Conservation (phyloP, 129 eudicot genomes). For the Ambrosia artemisiifolia region DNA sequence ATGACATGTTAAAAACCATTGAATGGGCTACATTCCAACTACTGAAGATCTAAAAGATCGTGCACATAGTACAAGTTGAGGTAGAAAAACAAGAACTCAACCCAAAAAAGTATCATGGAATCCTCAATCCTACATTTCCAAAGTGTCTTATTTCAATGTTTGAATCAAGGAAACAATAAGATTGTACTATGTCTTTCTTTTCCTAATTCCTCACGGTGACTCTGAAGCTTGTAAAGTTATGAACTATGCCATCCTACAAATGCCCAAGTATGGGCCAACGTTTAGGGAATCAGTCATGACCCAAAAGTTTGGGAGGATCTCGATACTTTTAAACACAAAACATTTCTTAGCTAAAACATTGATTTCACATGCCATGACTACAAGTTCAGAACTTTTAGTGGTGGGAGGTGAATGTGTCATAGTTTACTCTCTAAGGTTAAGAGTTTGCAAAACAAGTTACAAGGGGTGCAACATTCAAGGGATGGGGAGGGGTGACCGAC, state of each 20-base stretch:
- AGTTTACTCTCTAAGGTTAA: constrained; percentile 21
- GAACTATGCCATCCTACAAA: constrained; percentile 29
- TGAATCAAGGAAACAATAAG: neutral
- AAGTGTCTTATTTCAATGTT: neutral
- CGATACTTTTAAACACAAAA: constrained; percentile 18
- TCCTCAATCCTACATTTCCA: too few relatives aligned
- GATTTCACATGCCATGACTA: constrained; percentile 34
- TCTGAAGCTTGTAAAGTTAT: constrained; percentile 22
- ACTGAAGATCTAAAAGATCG: too few relatives aligned
- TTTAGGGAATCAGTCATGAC: constrained; percentile 36
- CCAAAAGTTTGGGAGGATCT: constrained; percentile 15
- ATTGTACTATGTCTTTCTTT: neutral
- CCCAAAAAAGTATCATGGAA: too few relatives aligned
- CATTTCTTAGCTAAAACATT: constrained; percentile 24
- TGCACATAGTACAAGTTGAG: too few relatives aligned
- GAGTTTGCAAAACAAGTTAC: neutral
- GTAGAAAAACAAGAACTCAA: too few relatives aligned
- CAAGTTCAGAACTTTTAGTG: constrained; percentile 19
- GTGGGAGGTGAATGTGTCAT: constrained; percentile 33
- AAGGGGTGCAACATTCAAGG: too few relatives aligned
- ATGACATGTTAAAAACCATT: too few relatives aligned
- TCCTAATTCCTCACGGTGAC: constrained; percentile 23
- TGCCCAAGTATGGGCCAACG: constrained; percentile 27
- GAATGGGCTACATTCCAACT: too few relatives aligned
- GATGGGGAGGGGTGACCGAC: too few relatives aligned